Evolutionary conservation across 2,329 filamentous ascomycete species (phyloP), one percentile per base, ranked within the genome.

Genomic region (Colletotrichum higginsianum): DNA sequence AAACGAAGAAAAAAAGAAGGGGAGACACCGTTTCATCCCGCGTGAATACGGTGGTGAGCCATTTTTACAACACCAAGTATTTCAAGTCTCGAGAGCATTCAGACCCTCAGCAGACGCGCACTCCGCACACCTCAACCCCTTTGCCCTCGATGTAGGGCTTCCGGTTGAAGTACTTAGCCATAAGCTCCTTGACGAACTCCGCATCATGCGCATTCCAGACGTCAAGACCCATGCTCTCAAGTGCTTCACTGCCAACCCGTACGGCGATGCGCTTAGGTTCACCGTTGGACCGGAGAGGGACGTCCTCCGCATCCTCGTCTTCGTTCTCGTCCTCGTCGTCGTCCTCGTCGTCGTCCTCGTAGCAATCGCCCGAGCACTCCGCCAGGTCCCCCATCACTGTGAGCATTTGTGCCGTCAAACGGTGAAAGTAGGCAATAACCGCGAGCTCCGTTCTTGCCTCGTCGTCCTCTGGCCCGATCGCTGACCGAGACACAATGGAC

Each of bases 361-460:
- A 84, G 13, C 82, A 80, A n/a, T 84, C 85, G 13, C 85, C 86
- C 7, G 83, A 79, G 60, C 79, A 79, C 49, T 86, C 85, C 7
- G 93, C 87, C 4, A 93, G 82, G 73, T 91, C 89, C 0, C 87
- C 86, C 64, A 95, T 79, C 3, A 88, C 87, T 0, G 86, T 86
- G 26, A 96, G 82, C 53, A 94, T 86, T 75, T 89, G 86, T 2
- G 89, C 88, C 0, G 93, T 95, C 62, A 94, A 85, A 1, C 93
- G 89, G 81, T 95, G 93, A 80, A 96, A 96, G 80, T 95, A 96
- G 1, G 93, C 91, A 66, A 95, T 93, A 61, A 94, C 88, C 50
- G 91, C 89, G 72, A 94, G 90, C 78, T 95, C 92, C 13, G 88
- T 79, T 57, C 83, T 80, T 55, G 87, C 87, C 74, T 88, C 84